Conservation (phyloP, 768 basidiomycete species). For the Boletus subcaerulescens region DNA sequence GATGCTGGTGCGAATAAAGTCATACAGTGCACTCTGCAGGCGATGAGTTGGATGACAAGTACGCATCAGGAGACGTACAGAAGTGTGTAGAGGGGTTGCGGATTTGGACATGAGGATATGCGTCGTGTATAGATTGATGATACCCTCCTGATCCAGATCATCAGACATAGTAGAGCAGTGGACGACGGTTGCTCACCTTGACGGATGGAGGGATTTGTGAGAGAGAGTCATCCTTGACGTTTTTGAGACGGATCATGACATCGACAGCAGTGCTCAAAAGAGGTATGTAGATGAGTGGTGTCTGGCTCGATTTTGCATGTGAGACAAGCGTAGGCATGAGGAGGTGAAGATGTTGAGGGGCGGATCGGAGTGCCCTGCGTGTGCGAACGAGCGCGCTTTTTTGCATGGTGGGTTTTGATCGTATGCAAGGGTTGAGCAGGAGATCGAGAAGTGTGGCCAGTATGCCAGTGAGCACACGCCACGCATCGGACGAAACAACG, state of each 20-base stretch:
- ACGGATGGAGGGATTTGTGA: constrained; percentile 43
- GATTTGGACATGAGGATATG: constrained; percentile 67
- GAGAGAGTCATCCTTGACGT: constrained; percentile 42
- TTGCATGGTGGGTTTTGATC: constrained; percentile 56
- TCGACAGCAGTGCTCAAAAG: constrained; percentile 69
- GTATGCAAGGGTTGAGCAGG: constrained; percentile 49
- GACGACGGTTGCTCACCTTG: constrained; percentile 38
- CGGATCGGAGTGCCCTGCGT: constrained; percentile 67
- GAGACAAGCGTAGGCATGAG: constrained; percentile 55
- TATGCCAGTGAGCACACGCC: constrained; percentile 50
- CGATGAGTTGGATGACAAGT: constrained; percentile 7
- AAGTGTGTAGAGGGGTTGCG: constrained; percentile 54
- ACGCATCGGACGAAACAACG: constrained; percentile 47
- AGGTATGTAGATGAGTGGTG: constrained; percentile 40
- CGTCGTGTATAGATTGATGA: constrained; percentile 57
- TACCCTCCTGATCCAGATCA: constrained; percentile 42
- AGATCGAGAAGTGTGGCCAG: constrained; percentile 61
- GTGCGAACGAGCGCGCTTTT: constrained; percentile 58
- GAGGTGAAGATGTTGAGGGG: constrained; percentile 45
- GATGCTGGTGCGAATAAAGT: constrained; percentile 58
- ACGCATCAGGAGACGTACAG: constrained; percentile 39
- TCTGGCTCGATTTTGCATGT: constrained; percentile 47
- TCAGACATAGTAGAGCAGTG: background rate
- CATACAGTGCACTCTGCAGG: constrained; percentile 49
- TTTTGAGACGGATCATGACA: constrained; percentile 67